Conservation (phyloP, 2,329 filamentous ascomycete genomes). For the Dissoconium aciculare region DNA sequence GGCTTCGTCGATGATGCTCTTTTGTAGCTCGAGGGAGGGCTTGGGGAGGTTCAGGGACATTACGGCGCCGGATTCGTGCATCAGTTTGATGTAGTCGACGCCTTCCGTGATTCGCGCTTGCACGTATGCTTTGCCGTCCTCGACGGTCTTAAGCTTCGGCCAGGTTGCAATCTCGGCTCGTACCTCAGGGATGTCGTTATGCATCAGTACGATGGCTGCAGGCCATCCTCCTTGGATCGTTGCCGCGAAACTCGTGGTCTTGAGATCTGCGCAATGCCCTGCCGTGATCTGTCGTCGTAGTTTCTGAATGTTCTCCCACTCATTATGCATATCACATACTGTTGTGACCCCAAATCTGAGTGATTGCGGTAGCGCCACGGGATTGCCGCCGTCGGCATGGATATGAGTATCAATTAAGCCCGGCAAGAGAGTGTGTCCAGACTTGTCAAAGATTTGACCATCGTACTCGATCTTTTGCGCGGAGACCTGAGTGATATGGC, state of each 20-base stretch:
- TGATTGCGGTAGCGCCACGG: conserved; percentile 28
- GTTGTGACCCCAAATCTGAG: conserved; percentile 39
- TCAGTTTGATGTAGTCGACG: conserved; percentile 38
- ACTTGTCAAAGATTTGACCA: conserved; percentile 27
- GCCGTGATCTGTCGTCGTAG: conserved; percentile 19
- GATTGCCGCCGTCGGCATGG: conserved; percentile 30
- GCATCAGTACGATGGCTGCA: conserved; percentile 28
- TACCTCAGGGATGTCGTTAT: conserved; percentile 23
- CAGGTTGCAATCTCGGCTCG: conserved; percentile 30
- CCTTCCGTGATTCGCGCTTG: conserved; percentile 27
- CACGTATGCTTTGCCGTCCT: conserved; percentile 31
- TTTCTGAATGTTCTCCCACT: conserved; percentile 22
- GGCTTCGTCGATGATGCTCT: conserved; percentile 29
- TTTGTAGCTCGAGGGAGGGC: conserved; percentile 32
- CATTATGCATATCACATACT: conserved; percentile 36
- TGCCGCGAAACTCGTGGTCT: conserved; percentile 34
- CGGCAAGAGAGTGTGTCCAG: conserved; percentile 34
- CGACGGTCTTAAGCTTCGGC: conserved; percentile 31
- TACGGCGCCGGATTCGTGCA: conserved; percentile 34
- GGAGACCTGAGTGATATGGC: conserved; percentile 25
- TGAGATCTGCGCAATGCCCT: conserved; percentile 33
- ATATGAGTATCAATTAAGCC: conserved; percentile 39
- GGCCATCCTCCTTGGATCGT: conserved; percentile 41
- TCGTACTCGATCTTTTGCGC: conserved; percentile 7
- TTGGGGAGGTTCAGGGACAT: conserved; percentile 23